Conservation (phyloP, 805 yeast genomes). For the Kazachstania martiniae region DNA sequence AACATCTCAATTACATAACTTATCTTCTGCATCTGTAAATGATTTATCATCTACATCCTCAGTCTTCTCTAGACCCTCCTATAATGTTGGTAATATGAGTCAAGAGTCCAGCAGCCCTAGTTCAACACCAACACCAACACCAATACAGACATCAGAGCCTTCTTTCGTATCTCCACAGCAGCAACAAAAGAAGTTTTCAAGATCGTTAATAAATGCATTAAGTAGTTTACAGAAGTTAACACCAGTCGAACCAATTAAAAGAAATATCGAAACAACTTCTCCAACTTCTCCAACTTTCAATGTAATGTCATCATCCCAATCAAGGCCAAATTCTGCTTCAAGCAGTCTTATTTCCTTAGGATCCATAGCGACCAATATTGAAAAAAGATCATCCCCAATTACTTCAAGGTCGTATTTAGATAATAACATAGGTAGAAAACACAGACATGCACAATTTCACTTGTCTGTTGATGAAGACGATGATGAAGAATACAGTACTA, state of each 20-base stretch:
- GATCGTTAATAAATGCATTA: slow-evolving; percentile 9
- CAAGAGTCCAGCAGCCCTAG: too few species aligned
- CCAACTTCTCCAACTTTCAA: slow-evolving; percentile 1
- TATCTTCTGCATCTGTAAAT: too few species aligned
- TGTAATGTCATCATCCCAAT: background rate
- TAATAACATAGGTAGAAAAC: background rate
- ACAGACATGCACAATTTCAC: slow-evolving; percentile 5
- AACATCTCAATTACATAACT: background rate
- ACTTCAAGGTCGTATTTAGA: slow-evolving; percentile 1
- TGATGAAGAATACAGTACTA: slow-evolving; percentile 3
- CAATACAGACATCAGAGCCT: too few species aligned
- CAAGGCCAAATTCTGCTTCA: slow-evolving; percentile 11
- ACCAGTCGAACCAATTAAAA: slow-evolving; percentile 8
- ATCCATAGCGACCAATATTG: slow-evolving; percentile 5
- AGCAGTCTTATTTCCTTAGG: slow-evolving; percentile 12
- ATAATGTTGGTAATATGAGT: too few species aligned
- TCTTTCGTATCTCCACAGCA: too few species aligned
- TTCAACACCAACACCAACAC: background rate
- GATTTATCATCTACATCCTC: slow-evolving; percentile 1
- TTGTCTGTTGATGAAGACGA: slow-evolving; percentile 8
- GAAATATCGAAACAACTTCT: slow-evolving; percentile 2
- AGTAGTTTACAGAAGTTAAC: slow-evolving; percentile 15
- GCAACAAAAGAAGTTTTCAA: slow-evolving; percentile 7
- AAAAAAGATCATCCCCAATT: background rate
- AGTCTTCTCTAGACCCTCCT: background rate